phyloP scores from a whole-genome alignment of 768 basidiomycete genomes.

The Leccinellum rugosiceps region DNA sequence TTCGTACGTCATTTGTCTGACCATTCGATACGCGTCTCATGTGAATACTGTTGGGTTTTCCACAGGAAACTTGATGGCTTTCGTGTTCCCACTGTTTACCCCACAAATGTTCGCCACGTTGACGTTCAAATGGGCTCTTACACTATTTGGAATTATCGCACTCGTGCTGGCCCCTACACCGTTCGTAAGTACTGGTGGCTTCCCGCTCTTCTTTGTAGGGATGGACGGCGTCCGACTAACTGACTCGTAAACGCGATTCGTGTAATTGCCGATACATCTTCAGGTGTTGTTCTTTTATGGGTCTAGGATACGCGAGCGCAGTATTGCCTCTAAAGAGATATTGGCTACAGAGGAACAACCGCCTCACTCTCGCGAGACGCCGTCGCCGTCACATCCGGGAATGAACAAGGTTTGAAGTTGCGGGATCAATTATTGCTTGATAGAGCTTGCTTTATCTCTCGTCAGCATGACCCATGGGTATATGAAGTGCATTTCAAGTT shows the following conservation, averaged over 20 bases:
- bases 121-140: constrained; percentile 34
- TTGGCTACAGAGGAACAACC: constrained; percentile 14
- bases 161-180: constrained; percentile 43
- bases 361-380: background rate
- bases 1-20: constrained; percentile 31
- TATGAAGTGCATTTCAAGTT: background rate
- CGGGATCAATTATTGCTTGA: background rate
- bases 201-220: background rate
- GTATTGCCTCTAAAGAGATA: constrained; percentile 20
- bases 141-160: constrained; percentile 35
- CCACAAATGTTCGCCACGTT: constrained; percentile 42
- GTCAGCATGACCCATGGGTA: background rate
- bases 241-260: background rate
- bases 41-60: background rate
- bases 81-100: constrained; percentile 50
- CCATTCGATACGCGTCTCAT: background rate
- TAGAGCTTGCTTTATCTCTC: background rate
- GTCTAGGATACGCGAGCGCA: constrained; percentile 30
- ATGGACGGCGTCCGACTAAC: background rate
- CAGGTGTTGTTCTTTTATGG: constrained; percentile 31
- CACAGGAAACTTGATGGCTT: constrained; percentile 38
- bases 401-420: constrained; percentile 4
- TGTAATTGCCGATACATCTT: background rate
- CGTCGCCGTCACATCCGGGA: background rate
- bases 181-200: constrained; percentile 30